Percentiles rank a stretch among this genome's conserved stretches.
Evolutionary conservation across 208 protist species (phyloP).

Genomic region (Wallacemonas rigidus): DNA sequence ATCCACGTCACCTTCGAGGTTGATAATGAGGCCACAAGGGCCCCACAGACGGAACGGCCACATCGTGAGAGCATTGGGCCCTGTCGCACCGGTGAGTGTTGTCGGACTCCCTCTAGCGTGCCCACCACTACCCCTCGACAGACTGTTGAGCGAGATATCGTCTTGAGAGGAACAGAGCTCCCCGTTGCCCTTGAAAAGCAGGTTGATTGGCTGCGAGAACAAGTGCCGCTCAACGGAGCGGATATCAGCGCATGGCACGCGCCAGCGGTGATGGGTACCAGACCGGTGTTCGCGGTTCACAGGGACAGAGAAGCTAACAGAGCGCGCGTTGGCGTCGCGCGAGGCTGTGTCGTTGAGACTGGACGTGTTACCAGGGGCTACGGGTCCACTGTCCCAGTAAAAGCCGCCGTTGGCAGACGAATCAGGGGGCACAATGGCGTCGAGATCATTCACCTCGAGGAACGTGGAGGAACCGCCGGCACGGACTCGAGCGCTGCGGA

Average conservation of each 20-base stretch:
- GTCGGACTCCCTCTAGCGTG: background rate
- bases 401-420: background rate
- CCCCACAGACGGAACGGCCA: conserved; percentile 51
- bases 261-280: conserved; percentile 21
- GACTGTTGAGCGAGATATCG: background rate
- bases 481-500: background rate
- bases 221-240: conserved; percentile 30
- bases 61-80: background rate
- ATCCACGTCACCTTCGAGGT: conserved; percentile 23
- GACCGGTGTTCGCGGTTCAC: background rate
- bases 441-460: conserved; percentile 15
- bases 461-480: background rate
- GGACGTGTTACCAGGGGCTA: background rate
- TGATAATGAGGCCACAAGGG: conserved; percentile 35
- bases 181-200: conserved; percentile 28
- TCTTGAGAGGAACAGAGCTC: background rate
- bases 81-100: background rate
- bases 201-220: conserved; percentile 32
- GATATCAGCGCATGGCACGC: conserved; percentile 35
- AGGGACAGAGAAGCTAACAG: conserved; percentile 6
- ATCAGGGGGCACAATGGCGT: background rate
- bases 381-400: conserved; percentile 15
- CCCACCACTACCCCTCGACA: background rate
- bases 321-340: background rate
- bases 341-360: too few relatives aligned